Evolutionary conservation across 106 monocot species (phyloP), one percentile per base, ranked within the genome.

Genomic region (Dendrobium catenatum): DNA sequence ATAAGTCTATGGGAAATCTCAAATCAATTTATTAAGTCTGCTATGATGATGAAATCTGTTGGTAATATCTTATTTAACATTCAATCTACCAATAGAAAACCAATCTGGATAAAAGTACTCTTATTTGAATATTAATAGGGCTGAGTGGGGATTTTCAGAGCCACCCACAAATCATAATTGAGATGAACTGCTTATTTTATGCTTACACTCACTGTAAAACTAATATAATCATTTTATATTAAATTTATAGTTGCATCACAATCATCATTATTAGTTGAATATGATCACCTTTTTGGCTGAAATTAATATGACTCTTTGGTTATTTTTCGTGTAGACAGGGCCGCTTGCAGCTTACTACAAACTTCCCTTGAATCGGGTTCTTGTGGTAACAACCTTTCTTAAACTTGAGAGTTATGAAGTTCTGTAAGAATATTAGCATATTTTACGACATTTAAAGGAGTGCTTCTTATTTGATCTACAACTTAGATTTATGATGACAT

Each of bases 261-360:
- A 74, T 16, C 27, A 19, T 27, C 67, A 67, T 67, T 22, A 29
- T 37, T 3, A 37, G 37, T 22, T 37, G 40, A 19, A 74, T 42
- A 42, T 74, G 42, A 42, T 74, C 5, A 11, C 37, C 24, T 2
- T 37, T 41, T 42, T 42, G 15, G 6, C 43, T 43, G 18, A 41
- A 1, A 43, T 6, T 74, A 74, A 51, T 43, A 31, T 31, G n/a
- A 44, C 1, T 77, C 77, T 66, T 70, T 59, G 31, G 56, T 78
- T 75, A 13, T 54, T 81, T 79, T 75, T 54, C 27, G 85, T 83
- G 56, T 72, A 98, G 94, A 83, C 87, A 82, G 99, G 99, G 5
- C 93, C 95, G 55, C 99, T 99, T 82, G 99, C 99, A 75, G 93
- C 95, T 59, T 99, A 99, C 59, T 99, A 95, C 72, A 99, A 99